Percentiles rank a stretch among this genome's conserved stretches.
Conservation (phyloP, 2,329 filamentous ascomycete genomes). For the Lachnellula hyalina region DNA sequence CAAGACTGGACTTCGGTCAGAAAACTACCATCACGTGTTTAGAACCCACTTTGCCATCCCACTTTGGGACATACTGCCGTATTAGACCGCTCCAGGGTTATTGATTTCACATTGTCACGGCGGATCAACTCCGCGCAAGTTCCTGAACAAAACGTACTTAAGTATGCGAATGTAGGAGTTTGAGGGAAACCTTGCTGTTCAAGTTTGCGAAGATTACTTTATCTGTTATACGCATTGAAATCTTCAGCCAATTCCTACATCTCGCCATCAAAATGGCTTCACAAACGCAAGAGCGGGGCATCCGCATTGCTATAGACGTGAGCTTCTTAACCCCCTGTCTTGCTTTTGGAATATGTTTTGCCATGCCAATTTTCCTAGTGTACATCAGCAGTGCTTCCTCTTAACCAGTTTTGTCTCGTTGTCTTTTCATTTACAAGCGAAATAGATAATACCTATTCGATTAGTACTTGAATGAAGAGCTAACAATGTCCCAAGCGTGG, state of each 20-base stretch:
- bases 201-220: no score
- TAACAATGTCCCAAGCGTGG: constrained; percentile 42
- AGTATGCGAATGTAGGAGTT: no score
- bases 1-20: no score
- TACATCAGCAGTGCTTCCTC: neutral
- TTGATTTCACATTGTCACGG: no score
- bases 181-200: no score
- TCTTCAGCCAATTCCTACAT: neutral
- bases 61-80: no score
- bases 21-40: no score
- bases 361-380: neutral
- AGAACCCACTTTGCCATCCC: no score
- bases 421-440: neutral
- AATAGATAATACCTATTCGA: neutral
- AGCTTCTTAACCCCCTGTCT: neutral
- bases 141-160: no score
- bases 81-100: no score
- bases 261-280: neutral
- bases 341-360: constrained; percentile 33
- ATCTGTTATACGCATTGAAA: no score
- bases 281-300: neutral
- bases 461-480: neutral
- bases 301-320: neutral
- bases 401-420: neutral
- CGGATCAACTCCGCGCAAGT: no score